A percentile compares a stretch with the other conserved stretches of the same genome.
Evolutionary conservation across 169 alveolate species (phyloP).

Genomic region (Cryptosporidium baileyi): DNA sequence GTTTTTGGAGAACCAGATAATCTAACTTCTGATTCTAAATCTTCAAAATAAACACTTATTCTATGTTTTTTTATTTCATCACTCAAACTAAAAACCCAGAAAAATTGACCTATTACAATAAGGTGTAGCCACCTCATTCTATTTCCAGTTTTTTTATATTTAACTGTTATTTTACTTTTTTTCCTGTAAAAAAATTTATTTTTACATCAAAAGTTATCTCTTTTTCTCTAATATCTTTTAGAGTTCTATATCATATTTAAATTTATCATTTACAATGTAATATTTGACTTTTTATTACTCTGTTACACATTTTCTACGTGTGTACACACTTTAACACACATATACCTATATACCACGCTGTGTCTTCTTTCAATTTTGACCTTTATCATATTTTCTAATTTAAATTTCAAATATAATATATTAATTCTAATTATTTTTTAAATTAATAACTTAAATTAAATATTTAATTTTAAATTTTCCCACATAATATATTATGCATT

Average conservation of each 20-base stretch:
- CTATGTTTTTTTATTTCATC: constrained; percentile 14
- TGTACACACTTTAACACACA: constrained; percentile 70
- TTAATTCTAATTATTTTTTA: no score
- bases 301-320: constrained; percentile 7
- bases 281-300: neutral
- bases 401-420: no score
- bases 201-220: neutral
- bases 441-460: no score
- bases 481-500: no score
- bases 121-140: constrained; percentile 61
- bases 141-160: neutral
- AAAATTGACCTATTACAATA: constrained; percentile 5
- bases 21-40: constrained; percentile 39
- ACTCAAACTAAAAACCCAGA: constrained; percentile 31
- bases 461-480: no score
- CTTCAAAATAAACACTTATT: constrained; percentile 34
- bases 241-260: neutral
- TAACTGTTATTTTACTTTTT: neutral
- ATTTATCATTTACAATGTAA: neutral
- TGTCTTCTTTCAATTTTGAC: no score
- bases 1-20: constrained; percentile 60
- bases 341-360: no score
- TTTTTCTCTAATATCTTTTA: neutral
- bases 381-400: no score
- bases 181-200: neutral